Evolutionary conservation across 176 grass and related monocot species (phyloP).

Genomic region (Cenchrus americanus): DNA sequence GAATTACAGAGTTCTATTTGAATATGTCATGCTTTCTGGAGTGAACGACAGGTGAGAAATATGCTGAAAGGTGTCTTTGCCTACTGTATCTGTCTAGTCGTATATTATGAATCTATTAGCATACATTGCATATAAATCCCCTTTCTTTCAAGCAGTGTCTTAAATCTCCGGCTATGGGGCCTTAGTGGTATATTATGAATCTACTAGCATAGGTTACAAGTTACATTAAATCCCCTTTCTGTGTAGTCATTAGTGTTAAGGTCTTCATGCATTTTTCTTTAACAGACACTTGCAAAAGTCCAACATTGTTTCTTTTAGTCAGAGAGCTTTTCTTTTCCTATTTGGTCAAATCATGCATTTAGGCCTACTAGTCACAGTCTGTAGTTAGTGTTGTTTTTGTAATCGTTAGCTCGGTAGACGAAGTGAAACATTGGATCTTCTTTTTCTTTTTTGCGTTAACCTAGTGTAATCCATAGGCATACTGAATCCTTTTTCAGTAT

Average conservation of each 20-base stretch:
- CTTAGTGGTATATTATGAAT: no score
- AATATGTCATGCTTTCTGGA: constrained; percentile 97
- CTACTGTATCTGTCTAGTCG: neutral
- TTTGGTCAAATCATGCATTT: neutral
- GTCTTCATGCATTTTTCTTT: neutral
- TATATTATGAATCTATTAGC: neutral
- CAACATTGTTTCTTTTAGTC: constrained; percentile 17
- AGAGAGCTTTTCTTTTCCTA: neutral
- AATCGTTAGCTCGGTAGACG: neutral
- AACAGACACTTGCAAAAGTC: neutral
- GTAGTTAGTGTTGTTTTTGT: neutral
- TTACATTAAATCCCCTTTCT: neutral
- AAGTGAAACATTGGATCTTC: neutral
- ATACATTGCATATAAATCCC: neutral
- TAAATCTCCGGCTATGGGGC: no score
- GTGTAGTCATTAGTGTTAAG: neutral
- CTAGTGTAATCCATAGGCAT: neutral
- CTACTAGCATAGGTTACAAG: neutral
- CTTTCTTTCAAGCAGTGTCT: neutral
- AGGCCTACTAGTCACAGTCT: neutral
- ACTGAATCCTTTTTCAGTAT: neutral
- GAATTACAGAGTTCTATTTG: constrained; percentile 81
- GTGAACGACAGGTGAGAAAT: constrained; percentile 84
- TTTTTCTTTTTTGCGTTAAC: neutral
- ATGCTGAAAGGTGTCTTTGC: neutral